A percentile compares a stretch with the other conserved stretches of the same genome.
Evolutionary conservation across 2,329 filamentous ascomycete genomes (phyloP).

Genomic region (Scedosporium minutisporum): DNA sequence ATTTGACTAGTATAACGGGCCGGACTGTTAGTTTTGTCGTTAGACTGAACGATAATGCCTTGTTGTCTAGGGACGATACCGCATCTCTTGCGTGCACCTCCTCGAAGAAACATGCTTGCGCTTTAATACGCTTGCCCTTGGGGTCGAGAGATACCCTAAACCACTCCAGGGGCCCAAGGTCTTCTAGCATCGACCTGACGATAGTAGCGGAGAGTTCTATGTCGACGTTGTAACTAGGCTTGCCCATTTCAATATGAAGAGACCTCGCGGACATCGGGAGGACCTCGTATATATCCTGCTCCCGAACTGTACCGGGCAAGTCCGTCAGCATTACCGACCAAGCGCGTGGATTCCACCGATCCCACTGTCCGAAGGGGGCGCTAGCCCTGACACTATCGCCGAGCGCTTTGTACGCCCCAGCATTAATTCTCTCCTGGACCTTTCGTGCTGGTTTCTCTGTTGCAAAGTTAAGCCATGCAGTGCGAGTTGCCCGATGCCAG

Average conservation of each 20-base stretch:
- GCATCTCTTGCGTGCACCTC: conserved; percentile 25
- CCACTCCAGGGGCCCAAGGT: conserved; percentile 22
- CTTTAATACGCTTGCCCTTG: conserved; percentile 26
- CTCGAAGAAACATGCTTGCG: conserved; percentile 25
- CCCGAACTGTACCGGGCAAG: conserved; percentile 10
- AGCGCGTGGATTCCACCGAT: conserved; percentile 3
- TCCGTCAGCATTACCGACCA: conserved; percentile 18
- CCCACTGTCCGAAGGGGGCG: background rate
- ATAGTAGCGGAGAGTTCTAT: conserved; percentile 11
- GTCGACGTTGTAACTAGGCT: conserved; percentile 16
- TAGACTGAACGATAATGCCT: conserved; percentile 18
- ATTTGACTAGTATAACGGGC: no score
- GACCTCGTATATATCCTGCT: conserved; percentile 10
- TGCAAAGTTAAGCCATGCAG: conserved; percentile 20
- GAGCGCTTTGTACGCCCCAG: conserved; percentile 15
- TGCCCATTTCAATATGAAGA: conserved; percentile 11
- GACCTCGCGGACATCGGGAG: conserved; percentile 13
- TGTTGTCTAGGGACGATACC: conserved; percentile 19
- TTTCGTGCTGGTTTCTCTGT: conserved; percentile 11
- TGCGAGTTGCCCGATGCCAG: conserved; percentile 23
- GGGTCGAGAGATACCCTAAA: conserved; percentile 18
- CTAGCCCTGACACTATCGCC: conserved; percentile 11
- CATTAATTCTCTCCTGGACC: conserved; percentile 13
- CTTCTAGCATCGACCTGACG: conserved; percentile 20
- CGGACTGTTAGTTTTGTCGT: conserved; percentile 21